Evolutionary conservation across 176 grass and related monocot species (phyloP), one percentile per base, ranked within the genome.

Genomic region (Musa itinerans): DNA sequence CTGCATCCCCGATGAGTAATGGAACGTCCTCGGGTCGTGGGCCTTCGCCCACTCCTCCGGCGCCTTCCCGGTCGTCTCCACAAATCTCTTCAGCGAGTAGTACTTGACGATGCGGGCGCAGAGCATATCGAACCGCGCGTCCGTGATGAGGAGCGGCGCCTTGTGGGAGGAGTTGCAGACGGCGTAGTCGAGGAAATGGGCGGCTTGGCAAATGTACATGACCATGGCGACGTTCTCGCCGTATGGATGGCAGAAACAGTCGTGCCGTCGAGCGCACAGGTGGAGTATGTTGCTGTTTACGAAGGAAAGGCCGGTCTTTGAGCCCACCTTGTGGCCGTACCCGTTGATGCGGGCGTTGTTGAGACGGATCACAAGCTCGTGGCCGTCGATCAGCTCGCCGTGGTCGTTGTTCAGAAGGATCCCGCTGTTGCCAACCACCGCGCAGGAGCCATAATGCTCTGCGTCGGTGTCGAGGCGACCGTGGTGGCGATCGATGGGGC

Each of bases 251-350:
- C 69, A 72, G 69, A 72, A 53, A 15, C 69, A 72, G 50, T 48
- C 49, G 1, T 72, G 9, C 29, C 69, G 51, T 19, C 69, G 69
- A 22, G 43, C 49, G 29, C 69, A 72, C 48, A 53, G 25, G 29
- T 72, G 69, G 43, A 72, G 69, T 19, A 72, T 72, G n/a, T 72
- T 72, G 69, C 69, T 72, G 50, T 72, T 72, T 2, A 72, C 69
- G 19, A 72, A 72, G 69, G 69, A 72, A 52, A 72, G 69, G 49
- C 69, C 50, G 9, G 69, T 72, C 50, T 72, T 72, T 53, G 69
- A 72, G 48, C 69, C 69, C 17, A 72, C 69, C 17, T 72, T 72
- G 10, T 48, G 69, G n/a, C 52, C 48, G 49, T 72, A 53, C 10
- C 69, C 69, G 2, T 53, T 27, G 69, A 6, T 52, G 17, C 69